A percentile compares a stretch with the other conserved stretches of the same genome.
These are phyloP conservation scores for Teratosphaeria nubilosa DNA, from an alignment of 2,329 filamentous ascomycete species.

Conservation along the genomic window DNA sequence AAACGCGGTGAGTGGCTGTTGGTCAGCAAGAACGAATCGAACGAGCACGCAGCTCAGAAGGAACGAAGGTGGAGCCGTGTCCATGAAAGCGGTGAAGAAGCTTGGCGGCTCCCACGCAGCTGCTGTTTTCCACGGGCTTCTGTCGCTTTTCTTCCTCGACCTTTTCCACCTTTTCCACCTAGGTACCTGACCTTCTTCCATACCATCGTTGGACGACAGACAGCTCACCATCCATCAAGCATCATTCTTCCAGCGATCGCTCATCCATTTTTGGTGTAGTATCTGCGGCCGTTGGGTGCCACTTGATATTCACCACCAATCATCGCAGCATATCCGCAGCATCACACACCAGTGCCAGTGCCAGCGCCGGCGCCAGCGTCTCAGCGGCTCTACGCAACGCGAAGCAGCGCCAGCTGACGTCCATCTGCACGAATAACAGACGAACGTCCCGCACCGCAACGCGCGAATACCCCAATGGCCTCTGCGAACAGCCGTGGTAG, in stretches of 20 bases:
- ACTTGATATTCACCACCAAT: not conserved
- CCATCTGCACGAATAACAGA: not conserved
- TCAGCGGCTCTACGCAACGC: not conserved
- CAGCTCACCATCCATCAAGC: not conserved
- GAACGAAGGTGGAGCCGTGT: not conserved
- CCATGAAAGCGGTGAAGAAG: not conserved
- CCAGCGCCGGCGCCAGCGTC: not conserved
- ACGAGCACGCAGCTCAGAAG: not conserved
- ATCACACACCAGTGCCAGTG: not conserved
- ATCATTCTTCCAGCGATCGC: not conserved
- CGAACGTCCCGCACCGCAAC: not conserved
- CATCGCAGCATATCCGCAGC: not conserved
- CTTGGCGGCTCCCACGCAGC: not conserved
- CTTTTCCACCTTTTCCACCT: not conserved
- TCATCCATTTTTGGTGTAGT: not conserved
- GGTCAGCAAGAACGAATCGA: not conserved
- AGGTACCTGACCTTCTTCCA: not conserved
- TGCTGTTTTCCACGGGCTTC: not conserved
- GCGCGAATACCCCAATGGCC: not conserved
- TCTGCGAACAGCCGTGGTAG: not conserved
- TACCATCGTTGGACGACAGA: not conserved
- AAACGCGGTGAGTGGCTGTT: not conserved
- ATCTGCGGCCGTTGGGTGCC: not conserved
- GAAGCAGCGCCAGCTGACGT: not conserved
- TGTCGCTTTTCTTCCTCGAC: not conserved